A percentile compares a stretch with the other conserved stretches of the same genome.
phyloP scores from a whole-genome alignment of 2,329 filamentous ascomycete species.

The Botrytis pseudocinerea region DNA sequence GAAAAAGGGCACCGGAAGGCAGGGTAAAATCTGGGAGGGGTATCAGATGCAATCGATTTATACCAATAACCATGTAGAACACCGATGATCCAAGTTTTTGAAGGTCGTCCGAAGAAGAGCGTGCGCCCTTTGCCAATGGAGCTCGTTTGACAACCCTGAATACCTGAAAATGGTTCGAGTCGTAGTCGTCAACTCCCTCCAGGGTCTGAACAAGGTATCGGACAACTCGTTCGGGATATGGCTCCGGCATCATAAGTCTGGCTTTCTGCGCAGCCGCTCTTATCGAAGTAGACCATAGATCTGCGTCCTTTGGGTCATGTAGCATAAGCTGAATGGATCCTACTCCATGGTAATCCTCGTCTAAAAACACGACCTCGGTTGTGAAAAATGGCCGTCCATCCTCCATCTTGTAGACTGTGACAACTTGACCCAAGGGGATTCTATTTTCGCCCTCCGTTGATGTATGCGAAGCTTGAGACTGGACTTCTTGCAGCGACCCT shows the following conservation, averaged over 20 bases:
- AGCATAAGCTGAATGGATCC: constrained; percentile 65
- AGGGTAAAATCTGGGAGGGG: constrained; percentile 60
- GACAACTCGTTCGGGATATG: constrained; percentile 59
- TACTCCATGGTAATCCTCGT: constrained; percentile 62
- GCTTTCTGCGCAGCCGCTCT: constrained; percentile 59
- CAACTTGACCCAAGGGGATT: constrained; percentile 64
- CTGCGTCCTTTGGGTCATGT: constrained; percentile 62
- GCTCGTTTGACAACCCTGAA: constrained; percentile 68
- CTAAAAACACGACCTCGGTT: constrained; percentile 66
- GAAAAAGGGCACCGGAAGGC: constrained; percentile 46
- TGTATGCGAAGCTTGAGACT: constrained; percentile 50
- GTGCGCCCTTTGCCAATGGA: constrained; percentile 52
- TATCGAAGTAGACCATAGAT: constrained; percentile 64
- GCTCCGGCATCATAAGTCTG: constrained; percentile 51
- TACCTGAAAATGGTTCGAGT: constrained; percentile 65
- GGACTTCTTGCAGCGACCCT: constrained; percentile 61
- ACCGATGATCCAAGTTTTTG: constrained; percentile 64
- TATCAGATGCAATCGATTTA: constrained; percentile 68
- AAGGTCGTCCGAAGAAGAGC: constrained; percentile 65
- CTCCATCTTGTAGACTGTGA: constrained; percentile 66
- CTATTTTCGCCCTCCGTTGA: constrained; percentile 54
- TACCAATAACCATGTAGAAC: constrained; percentile 68
- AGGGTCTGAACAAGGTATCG: constrained; percentile 63
- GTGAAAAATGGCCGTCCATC: constrained; percentile 67
- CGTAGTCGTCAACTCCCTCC: constrained; percentile 68